Evolutionary conservation across 805 yeast species (phyloP).

Genomic region (Suhomyces sp.): DNA sequence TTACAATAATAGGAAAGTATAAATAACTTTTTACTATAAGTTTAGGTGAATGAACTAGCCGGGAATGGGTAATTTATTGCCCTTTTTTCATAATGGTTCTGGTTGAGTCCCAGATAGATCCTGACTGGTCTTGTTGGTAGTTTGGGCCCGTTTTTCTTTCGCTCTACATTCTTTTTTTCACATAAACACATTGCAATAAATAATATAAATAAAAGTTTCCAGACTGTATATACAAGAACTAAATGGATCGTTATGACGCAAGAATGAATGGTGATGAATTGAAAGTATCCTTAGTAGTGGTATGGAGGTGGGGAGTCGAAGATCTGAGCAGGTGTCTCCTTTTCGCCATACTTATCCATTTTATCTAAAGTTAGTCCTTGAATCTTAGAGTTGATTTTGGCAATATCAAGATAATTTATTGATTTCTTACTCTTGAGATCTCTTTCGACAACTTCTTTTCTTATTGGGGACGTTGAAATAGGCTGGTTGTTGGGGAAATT

Average conservation of each 20-base stretch:
- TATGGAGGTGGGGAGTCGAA: constrained; percentile 28
- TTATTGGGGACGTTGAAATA: constrained; percentile 28
- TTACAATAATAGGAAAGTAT: too few relatives aligned
- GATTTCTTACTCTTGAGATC: constrained; percentile 15
- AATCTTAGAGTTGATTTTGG: constrained; percentile 24
- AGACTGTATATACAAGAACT: constrained; percentile 3
- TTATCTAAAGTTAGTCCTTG: constrained; percentile 13
- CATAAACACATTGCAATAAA: background rate
- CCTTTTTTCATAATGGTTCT: too few relatives aligned
- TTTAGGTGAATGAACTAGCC: too few relatives aligned
- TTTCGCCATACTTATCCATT: constrained; percentile 4
- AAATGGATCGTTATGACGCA: background rate
- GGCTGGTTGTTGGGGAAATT: constrained; percentile 16
- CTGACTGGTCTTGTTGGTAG: too few relatives aligned
- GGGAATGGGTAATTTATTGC: too few relatives aligned
- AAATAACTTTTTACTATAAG: too few relatives aligned
- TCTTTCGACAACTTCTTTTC: constrained; percentile 11
- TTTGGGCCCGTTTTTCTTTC: background rate
- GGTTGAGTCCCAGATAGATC: too few relatives aligned
- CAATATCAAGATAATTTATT: constrained; percentile 27
- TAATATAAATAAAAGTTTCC: background rate
- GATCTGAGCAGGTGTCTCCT: constrained; percentile 1
- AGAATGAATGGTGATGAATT: background rate
- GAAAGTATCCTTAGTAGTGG: constrained; percentile 9
- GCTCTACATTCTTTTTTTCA: background rate